Evolutionary conservation across 768 basidiomycete genomes (phyloP), one percentile per base, ranked within the genome.

Genomic region (Kockovaella imperatae): DNA sequence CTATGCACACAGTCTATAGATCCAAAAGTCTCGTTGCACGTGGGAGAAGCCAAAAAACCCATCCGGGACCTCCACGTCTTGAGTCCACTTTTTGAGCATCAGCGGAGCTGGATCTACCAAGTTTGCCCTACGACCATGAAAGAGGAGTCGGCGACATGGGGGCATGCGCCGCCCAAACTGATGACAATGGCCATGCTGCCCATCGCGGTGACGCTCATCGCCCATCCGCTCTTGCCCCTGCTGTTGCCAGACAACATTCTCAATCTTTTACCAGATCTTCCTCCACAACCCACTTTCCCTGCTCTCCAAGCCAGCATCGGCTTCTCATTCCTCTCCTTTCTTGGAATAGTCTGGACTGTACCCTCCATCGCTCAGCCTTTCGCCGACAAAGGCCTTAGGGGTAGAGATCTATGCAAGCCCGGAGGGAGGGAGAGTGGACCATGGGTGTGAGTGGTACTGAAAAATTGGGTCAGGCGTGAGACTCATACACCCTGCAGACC

Each of bases 331-430:
- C 76, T 89, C 53, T 87, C 90, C 0, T 83, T 93, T 48, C 64
- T 87, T 10, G 79, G 80, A 2, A 82, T 86, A 1, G 64, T 87
- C 11, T 80, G 82, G 60, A 77, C 88, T 35, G 77, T 97, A 25
- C 93, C 91, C n/a, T 77, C 79, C 0, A 77, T 99, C 13, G 86
- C 84, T 0, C 80, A 81, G 0, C 78, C 80, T 0, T 93, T 97
- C 65, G 74, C 88, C 21, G 79, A 77, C 35, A 88, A 87, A 1
- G 82, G 85, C 39, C 74, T 99, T 45, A 83, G 81, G 60, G 95
- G 95, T 18, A 77, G 77, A 52, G 95, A 99, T 70, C 73, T 95
- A 51, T 76, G 95, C 41, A 97, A 99, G 70, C 79, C 83, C 72
- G 25, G 29, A 38, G 52, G 53, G n/a, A 35, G 64, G 40, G 31